Percentiles rank a stretch among this genome's conserved stretches.
These are phyloP conservation scores for Zygosaccharomyces gambellarensis DNA, from an alignment of 805 yeast genomes.

Conservation along the genomic window DNA sequence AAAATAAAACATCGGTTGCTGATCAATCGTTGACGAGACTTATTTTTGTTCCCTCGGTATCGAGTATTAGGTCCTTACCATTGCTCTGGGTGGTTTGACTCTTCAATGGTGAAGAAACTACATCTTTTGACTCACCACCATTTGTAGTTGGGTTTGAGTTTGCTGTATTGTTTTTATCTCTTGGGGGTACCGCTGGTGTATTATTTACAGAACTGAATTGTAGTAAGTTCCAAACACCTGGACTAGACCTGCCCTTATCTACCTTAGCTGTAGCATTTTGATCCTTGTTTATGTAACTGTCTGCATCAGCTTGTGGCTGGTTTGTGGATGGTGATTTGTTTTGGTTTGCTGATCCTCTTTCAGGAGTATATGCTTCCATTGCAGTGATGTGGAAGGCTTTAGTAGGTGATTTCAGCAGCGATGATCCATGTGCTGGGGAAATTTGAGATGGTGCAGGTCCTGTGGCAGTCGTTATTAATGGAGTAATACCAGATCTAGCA, in stretches of 20 bases:
- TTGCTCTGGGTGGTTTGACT: conserved; percentile 13
- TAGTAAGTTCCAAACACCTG: conserved; percentile 91
- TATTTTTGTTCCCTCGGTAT: conserved; percentile 31
- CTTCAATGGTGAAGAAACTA: conserved; percentile 29
- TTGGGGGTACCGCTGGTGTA: conserved; percentile 31
- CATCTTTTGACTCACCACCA: conserved; percentile 14
- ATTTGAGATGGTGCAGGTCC: conserved; percentile 19
- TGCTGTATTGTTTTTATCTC: conserved; percentile 6
- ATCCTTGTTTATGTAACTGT: conserved; percentile 12
- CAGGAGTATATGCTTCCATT: conserved; percentile 64
- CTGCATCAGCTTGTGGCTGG: conserved; percentile 6
- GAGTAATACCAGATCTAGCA: conserved; percentile 10
- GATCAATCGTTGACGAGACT: conserved; percentile 25
- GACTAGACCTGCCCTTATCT: conserved; percentile 46
- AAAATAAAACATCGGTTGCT: neutral
- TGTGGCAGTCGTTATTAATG: conserved; percentile 16
- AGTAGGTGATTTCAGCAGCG: conserved; percentile 35
- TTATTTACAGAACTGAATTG: conserved; percentile 55
- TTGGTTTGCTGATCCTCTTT: conserved; percentile 41
- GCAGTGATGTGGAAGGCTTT: conserved; percentile 46
- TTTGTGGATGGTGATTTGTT: conserved; percentile 19
- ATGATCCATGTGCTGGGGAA: conserved; percentile 22
- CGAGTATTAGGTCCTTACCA: conserved; percentile 26
- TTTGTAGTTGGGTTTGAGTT: conserved; percentile 1
- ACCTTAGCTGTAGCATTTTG: conserved; percentile 15